Percentiles rank a stretch among this genome's conserved stretches.
phyloP scores from a whole-genome alignment of 169 alveolate genomes.

The Cardiosporidium cionae region DNA sequence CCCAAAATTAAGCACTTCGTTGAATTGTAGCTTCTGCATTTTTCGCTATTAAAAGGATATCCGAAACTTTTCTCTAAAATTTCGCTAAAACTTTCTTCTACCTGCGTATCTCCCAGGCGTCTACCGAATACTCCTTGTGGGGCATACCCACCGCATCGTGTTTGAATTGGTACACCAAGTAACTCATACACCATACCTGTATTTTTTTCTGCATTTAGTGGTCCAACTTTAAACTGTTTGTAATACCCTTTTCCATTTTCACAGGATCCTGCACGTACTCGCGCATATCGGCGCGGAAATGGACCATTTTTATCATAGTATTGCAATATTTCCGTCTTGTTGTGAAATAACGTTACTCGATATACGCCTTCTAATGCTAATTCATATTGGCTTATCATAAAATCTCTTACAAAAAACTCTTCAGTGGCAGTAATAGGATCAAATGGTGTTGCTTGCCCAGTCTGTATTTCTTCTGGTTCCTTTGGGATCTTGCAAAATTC shows the following conservation, averaged over 20 bases:
- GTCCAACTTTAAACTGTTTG: constrained; percentile 50
- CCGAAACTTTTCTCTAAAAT: constrained; percentile 14
- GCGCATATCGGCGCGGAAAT: constrained; percentile 45
- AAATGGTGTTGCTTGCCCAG: constrained; percentile 37
- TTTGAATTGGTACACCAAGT: constrained; percentile 36
- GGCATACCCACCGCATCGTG: constrained; percentile 51
- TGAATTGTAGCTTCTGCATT: no score
- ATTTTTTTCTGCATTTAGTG: no score
- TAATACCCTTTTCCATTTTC: constrained; percentile 37
- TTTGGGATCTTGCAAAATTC: constrained; percentile 47
- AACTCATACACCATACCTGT: constrained; percentile 34
- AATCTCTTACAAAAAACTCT: constrained; percentile 46
- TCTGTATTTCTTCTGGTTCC: constrained; percentile 29
- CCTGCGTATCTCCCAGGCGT: no score
- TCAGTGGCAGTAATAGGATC: constrained; percentile 48
- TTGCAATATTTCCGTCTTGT: constrained; percentile 36
- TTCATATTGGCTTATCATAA: constrained; percentile 35
- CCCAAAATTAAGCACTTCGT: constrained; percentile 18
- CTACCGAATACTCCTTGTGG: constrained; percentile 54
- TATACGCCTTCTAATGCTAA: constrained; percentile 41
- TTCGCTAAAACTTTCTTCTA: constrained; percentile 9
- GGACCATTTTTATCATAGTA: constrained; percentile 37
- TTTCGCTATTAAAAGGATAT: background rate
- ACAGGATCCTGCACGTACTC: constrained; percentile 52
- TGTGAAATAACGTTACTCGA: constrained; percentile 39